Percentiles rank a stretch among this genome's conserved stretches.
These are phyloP conservation scores for Diospyros kaki DNA, from an alignment of 148 eudicot species.

Conservation along the genomic window DNA sequence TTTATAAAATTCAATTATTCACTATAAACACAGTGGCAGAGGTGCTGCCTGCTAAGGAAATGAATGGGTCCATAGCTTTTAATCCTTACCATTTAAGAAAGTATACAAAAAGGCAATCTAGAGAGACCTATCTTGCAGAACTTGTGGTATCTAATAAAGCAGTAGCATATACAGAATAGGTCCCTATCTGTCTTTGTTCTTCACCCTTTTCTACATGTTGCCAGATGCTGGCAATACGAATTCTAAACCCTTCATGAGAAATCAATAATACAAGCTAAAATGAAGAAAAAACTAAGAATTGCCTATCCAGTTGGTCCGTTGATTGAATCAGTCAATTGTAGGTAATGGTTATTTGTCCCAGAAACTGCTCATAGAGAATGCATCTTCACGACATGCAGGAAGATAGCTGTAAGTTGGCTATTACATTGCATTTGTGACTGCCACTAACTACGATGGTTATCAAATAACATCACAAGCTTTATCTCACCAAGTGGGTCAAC, in stretches of 20 bases:
- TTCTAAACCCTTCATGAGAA: background rate
- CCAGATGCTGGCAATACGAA: background rate
- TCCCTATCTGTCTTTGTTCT: background rate
- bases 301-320: background rate
- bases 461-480: too few species aligned
- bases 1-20: background rate
- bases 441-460: background rate
- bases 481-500: too few species aligned
- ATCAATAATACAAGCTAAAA: background rate
- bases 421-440: background rate
- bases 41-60: background rate
- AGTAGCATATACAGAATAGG: background rate
- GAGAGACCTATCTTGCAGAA: background rate
- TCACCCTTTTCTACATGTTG: background rate
- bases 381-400: background rate
- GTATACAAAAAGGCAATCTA: background rate
- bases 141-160: background rate
- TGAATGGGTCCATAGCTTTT: background rate
- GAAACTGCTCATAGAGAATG: background rate
- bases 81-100: background rate
- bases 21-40: background rate
- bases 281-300: background rate
- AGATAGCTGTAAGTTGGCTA: background rate
- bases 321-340: background rate
- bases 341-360: too few species aligned